A percentile compares a stretch with the other conserved stretches of the same genome.
phyloP scores from a whole-genome alignment of 2,329 filamentous ascomycete species.

The Botryotinia narcissicola region DNA sequence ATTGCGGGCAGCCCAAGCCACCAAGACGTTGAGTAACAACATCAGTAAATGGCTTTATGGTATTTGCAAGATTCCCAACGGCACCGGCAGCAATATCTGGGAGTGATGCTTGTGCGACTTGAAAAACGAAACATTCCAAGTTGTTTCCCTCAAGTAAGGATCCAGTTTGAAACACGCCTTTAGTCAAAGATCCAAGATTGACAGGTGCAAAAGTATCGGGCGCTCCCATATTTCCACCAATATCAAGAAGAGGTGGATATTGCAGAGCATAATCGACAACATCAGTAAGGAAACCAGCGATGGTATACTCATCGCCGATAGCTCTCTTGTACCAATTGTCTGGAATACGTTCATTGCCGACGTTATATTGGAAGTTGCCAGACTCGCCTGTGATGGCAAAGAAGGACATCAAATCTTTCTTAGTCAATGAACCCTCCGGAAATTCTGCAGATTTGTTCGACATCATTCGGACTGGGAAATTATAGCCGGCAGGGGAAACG shows the following conservation, averaged over 20 bases:
- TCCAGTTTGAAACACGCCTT: slow-evolving; percentile 46
- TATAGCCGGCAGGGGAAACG: slow-evolving; percentile 29
- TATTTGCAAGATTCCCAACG: neutral
- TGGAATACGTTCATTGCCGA: slow-evolving; percentile 17
- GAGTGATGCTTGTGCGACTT: slow-evolving; percentile 42
- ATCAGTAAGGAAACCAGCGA: slow-evolving; percentile 43
- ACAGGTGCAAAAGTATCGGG: slow-evolving; percentile 53
- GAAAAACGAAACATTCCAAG: slow-evolving; percentile 44
- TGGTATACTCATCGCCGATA: slow-evolving; percentile 40
- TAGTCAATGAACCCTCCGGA: slow-evolving; percentile 42
- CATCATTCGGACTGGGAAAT: slow-evolving; percentile 33
- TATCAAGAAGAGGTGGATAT: slow-evolving; percentile 46
- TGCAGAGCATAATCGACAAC: slow-evolving; percentile 40
- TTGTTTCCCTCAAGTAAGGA: slow-evolving; percentile 49
- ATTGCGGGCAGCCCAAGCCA: slow-evolving; percentile 21
- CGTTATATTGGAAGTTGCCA: slow-evolving; percentile 19
- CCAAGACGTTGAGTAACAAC: neutral
- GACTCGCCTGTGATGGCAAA: slow-evolving; percentile 31
- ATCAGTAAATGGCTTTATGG: slow-evolving; percentile 6
- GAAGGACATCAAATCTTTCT: slow-evolving; percentile 37
- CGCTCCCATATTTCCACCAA: slow-evolving; percentile 53
- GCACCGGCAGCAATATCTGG: slow-evolving; percentile 42
- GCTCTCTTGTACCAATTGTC: slow-evolving; percentile 19
- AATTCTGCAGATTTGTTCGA: slow-evolving; percentile 32
- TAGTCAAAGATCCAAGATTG: slow-evolving; percentile 43